Evolutionary conservation across 2,329 filamentous ascomycete genomes (phyloP).

Genomic region (Sclerotiophoma versabilis): DNA sequence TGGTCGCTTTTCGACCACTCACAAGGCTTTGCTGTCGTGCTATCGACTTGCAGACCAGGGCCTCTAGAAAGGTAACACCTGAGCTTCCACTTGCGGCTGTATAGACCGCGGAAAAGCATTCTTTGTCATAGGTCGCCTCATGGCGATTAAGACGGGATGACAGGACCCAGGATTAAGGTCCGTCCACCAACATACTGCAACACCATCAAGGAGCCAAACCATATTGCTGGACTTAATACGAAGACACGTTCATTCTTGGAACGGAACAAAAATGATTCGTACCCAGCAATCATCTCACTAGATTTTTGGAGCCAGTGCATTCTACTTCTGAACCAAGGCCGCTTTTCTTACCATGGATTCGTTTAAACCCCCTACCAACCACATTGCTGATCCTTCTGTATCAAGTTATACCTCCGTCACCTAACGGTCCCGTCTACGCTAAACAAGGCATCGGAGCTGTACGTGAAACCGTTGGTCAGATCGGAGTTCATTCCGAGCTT

Average conservation of each 20-base stretch:
- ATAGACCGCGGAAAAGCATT: neutral
- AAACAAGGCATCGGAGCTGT: neutral
- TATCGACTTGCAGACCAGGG: neutral
- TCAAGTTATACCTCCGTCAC: constrained; percentile 10
- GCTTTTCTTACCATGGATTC: neutral
- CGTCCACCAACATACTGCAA: neutral
- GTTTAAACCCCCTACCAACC: neutral
- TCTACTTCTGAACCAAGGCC: neutral
- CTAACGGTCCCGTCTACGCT: constrained; percentile 5
- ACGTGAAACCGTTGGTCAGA: constrained; percentile 12
- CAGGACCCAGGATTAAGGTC: neutral
- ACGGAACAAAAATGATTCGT: neutral
- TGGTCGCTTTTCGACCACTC: neutral
- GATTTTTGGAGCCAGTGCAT: neutral
- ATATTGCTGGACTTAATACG: neutral
- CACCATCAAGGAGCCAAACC: neutral
- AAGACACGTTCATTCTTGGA: neutral
- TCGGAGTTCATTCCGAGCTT: constrained; percentile 14
- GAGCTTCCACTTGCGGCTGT: neutral
- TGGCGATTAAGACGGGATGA: neutral
- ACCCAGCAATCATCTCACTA: constrained; percentile 1
- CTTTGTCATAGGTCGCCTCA: neutral
- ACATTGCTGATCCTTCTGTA: constrained; percentile 13
- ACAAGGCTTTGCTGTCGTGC: neutral
- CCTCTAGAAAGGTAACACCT: neutral